Percentiles rank a stretch among this genome's conserved stretches.
Conservation (phyloP, 108 stramenopile species). For the Pseudonitzschia pungens region DNA sequence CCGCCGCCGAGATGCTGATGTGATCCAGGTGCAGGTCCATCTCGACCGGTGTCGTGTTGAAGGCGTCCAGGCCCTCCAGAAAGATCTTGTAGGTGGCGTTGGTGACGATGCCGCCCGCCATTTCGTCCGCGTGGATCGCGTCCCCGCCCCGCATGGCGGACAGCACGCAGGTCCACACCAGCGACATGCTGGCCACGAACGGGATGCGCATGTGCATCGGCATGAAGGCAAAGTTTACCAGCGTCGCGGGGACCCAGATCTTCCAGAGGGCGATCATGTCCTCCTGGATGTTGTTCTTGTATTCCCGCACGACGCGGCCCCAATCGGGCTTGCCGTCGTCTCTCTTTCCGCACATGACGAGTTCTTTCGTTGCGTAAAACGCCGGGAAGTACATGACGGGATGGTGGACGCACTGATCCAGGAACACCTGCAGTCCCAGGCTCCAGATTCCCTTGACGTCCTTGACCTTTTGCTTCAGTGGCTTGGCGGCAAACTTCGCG, state of each 20-base stretch:
- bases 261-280: constrained; percentile 83
- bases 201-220: constrained; percentile 89
- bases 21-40: constrained; percentile 63
- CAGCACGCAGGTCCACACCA: constrained; percentile 84
- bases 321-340: constrained; percentile 59
- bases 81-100: constrained; percentile 63
- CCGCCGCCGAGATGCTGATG: constrained; percentile 72
- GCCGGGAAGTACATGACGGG: constrained; percentile 91
- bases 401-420: constrained; percentile 76
- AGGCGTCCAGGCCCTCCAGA: constrained; percentile 69
- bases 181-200: constrained; percentile 74
- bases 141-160: constrained; percentile 88
- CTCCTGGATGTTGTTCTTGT: constrained; percentile 71
- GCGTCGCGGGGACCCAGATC: constrained; percentile 83
- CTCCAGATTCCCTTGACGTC: constrained; percentile 60
- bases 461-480: constrained; percentile 67
- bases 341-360: constrained; percentile 54
- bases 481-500: constrained; percentile 66
- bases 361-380: constrained; percentile 81
- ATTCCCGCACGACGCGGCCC: constrained; percentile 45
- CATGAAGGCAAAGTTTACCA: constrained; percentile 91
- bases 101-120: constrained; percentile 75
- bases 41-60: constrained; percentile 69
- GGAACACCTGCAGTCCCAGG: constrained; percentile 35
- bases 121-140: constrained; percentile 58